Evolutionary conservation across 2,329 filamentous ascomycete genomes (phyloP), one percentile per base, ranked within the genome.

Genomic region (Macroventuria anomochaeta): DNA sequence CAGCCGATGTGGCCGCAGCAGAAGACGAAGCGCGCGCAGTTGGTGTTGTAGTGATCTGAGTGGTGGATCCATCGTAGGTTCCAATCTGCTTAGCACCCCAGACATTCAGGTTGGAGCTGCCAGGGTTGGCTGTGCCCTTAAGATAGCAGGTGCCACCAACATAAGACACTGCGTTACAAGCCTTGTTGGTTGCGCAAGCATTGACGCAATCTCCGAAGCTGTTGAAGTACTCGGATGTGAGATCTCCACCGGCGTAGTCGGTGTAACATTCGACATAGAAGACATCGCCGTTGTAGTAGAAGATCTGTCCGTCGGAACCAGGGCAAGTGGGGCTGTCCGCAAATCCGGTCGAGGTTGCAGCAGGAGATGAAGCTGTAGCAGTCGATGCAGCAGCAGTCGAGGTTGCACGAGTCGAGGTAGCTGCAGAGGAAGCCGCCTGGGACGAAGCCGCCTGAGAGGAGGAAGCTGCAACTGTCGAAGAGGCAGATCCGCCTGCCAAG

Each of bases 221-320:
- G 12, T 12, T 33, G 10, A 17, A 33, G 32, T 15, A 33, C 15
- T 33, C 7, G 3, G 32, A 13, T 17, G 32, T 33, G 1, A 59
- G 26, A 25, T 59, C 53, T 18, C 37, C 26, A 3, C 39, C 49
- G 23, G 12, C 17, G 7, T 53, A 48, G 34, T 63, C 59, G 12
- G 46, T 33, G n/a, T 42, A 29, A 25, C 61, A 63, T 31, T 58
- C 33, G 23, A 62, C 50, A n/a, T 48, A 12, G 33, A 55, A 59
- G 20, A 21, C 17, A 26, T 36, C 48, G 10, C 33, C 40, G 10
- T 21, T 37, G 11, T 34, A 46, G 11, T 18, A 32, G 13, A 61
- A 38, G 2, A 32, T 42, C 2, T 36, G n/a, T 4, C 38, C 33
- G 15, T 63, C 41, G 17, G 29, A 37, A 2, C n/a, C 43, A 37